Evolutionary conservation across 768 basidiomycete species (phyloP).

Genomic region (Hypholoma fasciculare): DNA sequence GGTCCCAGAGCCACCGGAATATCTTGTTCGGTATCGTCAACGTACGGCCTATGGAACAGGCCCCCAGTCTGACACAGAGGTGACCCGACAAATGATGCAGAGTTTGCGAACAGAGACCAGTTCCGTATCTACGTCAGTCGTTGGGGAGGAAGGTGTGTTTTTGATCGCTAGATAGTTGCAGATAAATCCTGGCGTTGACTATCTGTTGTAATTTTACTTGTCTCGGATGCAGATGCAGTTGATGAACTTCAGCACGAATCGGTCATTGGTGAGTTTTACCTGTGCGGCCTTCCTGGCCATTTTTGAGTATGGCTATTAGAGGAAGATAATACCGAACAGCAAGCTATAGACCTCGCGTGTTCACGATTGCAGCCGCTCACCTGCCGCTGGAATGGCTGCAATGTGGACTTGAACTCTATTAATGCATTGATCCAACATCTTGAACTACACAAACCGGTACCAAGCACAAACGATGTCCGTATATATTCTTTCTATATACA

Average conservation of each 20-base stretch:
- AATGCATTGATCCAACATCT: constrained; percentile 53
- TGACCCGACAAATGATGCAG: not conserved
- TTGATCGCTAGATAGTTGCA: constrained; percentile 8
- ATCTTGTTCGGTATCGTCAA: constrained; percentile 19
- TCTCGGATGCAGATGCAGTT: constrained; percentile 6
- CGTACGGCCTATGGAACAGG: constrained; percentile 6
- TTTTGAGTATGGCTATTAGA: too few species aligned
- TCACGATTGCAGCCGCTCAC: constrained; percentile 43
- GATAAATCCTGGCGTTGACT: not conserved
- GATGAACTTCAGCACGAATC: constrained; percentile 14
- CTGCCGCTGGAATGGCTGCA: constrained; percentile 66
- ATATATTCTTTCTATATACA: constrained; percentile 1
- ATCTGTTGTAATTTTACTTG: constrained; percentile 1
- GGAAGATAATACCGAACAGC: constrained; percentile 43
- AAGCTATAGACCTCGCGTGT: constrained; percentile 47
- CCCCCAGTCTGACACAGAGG: not conserved
- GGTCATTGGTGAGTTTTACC: constrained; percentile 17
- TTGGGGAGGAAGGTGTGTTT: constrained; percentile 24
- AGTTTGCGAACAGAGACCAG: constrained; percentile 1
- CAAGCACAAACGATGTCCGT: constrained; percentile 16
- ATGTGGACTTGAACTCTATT: constrained; percentile 52
- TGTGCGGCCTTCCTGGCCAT: too few species aligned
- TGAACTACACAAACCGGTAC: constrained; percentile 24
- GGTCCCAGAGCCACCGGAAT: constrained; percentile 29
- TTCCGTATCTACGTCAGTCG: constrained; percentile 11